Percentiles rank a stretch among this genome's conserved stretches.
phyloP scores from a whole-genome alignment of 164 flowering plant species.

The Tetrastigma voinierianum region DNA sequence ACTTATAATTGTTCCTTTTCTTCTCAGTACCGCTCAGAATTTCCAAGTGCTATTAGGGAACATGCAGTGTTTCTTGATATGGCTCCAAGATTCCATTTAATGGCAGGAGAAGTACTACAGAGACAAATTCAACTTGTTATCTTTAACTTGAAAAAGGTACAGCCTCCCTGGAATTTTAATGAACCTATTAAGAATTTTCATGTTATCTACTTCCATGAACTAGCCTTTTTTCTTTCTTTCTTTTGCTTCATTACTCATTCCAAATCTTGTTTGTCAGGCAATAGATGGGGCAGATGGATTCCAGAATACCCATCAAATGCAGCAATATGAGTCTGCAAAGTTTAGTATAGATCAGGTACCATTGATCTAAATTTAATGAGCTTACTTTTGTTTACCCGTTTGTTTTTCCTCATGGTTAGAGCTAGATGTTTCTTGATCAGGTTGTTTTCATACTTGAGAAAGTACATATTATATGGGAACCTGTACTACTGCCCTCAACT shows the following conservation, averaged over 20 bases:
- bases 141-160: constrained; percentile 78
- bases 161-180: not conserved
- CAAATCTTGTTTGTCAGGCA: constrained; percentile 45
- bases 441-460: constrained; percentile 88
- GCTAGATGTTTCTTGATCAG: constrained; percentile 32
- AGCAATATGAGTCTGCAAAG: constrained; percentile 80
- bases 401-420: not conserved
- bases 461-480: constrained; percentile 90
- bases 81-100: constrained; percentile 71
- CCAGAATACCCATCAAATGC: constrained; percentile 88
- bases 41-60: constrained; percentile 76
- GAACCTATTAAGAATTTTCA: not conserved
- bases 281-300: constrained; percentile 97
- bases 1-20: constrained; percentile 4
- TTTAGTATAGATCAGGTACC: constrained; percentile 89
- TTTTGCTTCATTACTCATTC: constrained; percentile 1
- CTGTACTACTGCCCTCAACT: constrained; percentile 62
- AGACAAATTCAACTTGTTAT: constrained; percentile 69
- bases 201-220: not conserved
- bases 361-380: not conserved
- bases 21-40: constrained; percentile 72
- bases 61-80: constrained; percentile 79
- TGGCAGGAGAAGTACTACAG: constrained; percentile 75
- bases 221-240: not conserved
- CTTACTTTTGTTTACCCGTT: not conserved